A percentile compares a stretch with the other conserved stretches of the same genome.
Evolutionary conservation across 2,329 filamentous ascomycete genomes (phyloP).

Genomic region (Colletotrichum higginsianum): DNA sequence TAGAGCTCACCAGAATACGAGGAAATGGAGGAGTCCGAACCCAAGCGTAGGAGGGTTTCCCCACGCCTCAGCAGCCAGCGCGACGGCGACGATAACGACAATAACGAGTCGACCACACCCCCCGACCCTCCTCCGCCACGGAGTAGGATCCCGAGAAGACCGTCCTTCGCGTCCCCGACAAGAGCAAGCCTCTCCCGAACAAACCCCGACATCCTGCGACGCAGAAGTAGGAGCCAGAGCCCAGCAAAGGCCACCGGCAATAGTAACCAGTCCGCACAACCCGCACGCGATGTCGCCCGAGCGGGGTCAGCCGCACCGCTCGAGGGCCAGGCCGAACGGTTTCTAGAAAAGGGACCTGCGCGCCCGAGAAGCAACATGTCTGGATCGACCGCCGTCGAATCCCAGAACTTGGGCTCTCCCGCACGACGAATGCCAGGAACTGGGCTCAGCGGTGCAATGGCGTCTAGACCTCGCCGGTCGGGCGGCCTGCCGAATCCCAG

Average conservation of each 20-base stretch:
- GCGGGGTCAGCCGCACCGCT: constrained; percentile 8
- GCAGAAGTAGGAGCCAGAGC: constrained; percentile 29
- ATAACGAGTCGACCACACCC: constrained; percentile 56
- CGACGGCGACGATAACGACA: constrained; percentile 18
- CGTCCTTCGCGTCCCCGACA: constrained; percentile 78
- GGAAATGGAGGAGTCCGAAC: constrained; percentile 67
- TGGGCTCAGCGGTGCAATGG: constrained; percentile 51
- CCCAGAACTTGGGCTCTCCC: constrained; percentile 30
- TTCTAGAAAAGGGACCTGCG: constrained; percentile 21
- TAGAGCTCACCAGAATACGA: not conserved
- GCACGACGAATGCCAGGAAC: constrained; percentile 48
- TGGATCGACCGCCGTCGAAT: constrained; percentile 4
- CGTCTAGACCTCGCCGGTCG: constrained; percentile 56
- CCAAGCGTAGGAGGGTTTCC: constrained; percentile 76
- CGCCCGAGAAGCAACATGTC: constrained; percentile 32
- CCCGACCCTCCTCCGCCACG: constrained; percentile 47
- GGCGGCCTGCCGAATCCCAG: constrained; percentile 60
- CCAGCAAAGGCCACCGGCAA: constrained; percentile 43
- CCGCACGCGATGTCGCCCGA: not conserved
- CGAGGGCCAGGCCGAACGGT: constrained; percentile 12
- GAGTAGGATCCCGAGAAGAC: constrained; percentile 53
- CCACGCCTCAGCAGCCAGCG: constrained; percentile 59
- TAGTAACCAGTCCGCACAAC: constrained; percentile 26
- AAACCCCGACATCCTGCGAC: constrained; percentile 70
- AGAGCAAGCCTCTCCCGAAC: constrained; percentile 74